Evolutionary conservation across 2,329 filamentous ascomycete genomes (phyloP).

Genomic region (Cladosporium sp.): DNA sequence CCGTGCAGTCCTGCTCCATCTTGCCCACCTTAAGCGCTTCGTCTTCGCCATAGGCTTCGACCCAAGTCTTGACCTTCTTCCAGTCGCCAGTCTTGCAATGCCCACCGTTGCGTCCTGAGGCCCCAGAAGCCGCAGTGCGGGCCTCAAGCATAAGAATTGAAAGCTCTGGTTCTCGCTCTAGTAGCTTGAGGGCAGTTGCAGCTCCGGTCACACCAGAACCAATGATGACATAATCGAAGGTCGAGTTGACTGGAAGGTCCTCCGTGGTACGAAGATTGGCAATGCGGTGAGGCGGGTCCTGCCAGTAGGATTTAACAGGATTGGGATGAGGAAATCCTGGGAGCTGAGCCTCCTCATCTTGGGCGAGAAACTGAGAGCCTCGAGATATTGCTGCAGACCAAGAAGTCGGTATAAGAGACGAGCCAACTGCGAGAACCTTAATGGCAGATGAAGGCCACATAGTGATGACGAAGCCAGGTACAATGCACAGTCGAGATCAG

Average conservation of each 20-base stretch:
- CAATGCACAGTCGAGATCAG: neutral
- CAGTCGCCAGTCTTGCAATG: constrained; percentile 33
- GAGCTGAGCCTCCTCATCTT: constrained; percentile 13
- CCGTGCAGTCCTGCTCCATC: constrained; percentile 44
- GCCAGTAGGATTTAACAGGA: constrained; percentile 40
- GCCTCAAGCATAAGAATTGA: constrained; percentile 19
- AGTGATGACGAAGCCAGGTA: neutral
- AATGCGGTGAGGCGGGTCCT: constrained; percentile 35
- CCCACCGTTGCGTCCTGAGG: constrained; percentile 17
- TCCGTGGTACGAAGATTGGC: constrained; percentile 29
- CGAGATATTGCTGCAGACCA: neutral
- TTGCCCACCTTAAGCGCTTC: constrained; percentile 45
- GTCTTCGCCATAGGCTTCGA: constrained; percentile 41
- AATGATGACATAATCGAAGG: constrained; percentile 30
- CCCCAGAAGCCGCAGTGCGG: constrained; percentile 17
- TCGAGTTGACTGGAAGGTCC: constrained; percentile 15
- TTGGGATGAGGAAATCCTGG: constrained; percentile 28
- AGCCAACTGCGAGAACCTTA: neutral
- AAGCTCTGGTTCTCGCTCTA: constrained; percentile 10
- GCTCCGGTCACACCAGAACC: constrained; percentile 20
- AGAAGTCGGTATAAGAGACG: neutral
- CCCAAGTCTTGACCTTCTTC: constrained; percentile 49
- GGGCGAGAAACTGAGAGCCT: neutral
- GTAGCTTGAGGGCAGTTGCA: constrained; percentile 18
- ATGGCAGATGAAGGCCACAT: neutral